Percentiles rank a stretch among this genome's conserved stretches.
Evolutionary conservation across 805 yeast genomes (phyloP).

Genomic region (Barnettozyma vustinii): DNA sequence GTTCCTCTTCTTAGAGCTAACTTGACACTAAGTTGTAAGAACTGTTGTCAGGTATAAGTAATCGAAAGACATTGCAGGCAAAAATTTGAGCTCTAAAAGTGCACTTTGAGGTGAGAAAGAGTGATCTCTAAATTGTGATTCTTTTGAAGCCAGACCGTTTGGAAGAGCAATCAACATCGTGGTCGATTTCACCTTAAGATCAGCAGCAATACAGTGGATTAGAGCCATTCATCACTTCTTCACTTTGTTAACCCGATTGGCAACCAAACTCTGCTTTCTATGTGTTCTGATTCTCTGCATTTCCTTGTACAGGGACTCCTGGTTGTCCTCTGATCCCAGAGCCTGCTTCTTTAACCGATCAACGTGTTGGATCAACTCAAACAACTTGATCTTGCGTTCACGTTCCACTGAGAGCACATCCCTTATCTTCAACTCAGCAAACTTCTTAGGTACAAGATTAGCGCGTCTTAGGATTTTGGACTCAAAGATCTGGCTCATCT

Average conservation of each 20-base stretch:
- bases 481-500: slow-evolving; percentile 16
- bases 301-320: slow-evolving; percentile 1
- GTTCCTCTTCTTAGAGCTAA: no score
- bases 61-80: no score
- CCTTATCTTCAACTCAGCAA: slow-evolving; percentile 16
- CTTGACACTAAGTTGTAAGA: no score
- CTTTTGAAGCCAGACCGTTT: no score
- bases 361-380: slow-evolving; percentile 21
- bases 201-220: background rate
- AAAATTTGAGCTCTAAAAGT: no score
- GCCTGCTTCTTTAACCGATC: slow-evolving; percentile 4
- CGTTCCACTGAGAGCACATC: slow-evolving; percentile 23
- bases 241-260: background rate
- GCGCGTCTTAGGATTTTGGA: slow-evolving; percentile 19
- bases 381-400: slow-evolving; percentile 24
- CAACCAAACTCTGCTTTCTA: slow-evolving; percentile 6
- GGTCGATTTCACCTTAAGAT: background rate
- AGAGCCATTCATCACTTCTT: background rate
- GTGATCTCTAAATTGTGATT: no score
- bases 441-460: slow-evolving; percentile 23
- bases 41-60: no score
- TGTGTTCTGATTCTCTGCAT: slow-evolving; percentile 7
- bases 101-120: no score
- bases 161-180: background rate
- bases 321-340: slow-evolving; percentile 8